These are phyloP conservation scores for Ceratobasidium theobromae DNA, from an alignment of 1,284 basidiomycete species.

Conservation along the genomic window DNA sequence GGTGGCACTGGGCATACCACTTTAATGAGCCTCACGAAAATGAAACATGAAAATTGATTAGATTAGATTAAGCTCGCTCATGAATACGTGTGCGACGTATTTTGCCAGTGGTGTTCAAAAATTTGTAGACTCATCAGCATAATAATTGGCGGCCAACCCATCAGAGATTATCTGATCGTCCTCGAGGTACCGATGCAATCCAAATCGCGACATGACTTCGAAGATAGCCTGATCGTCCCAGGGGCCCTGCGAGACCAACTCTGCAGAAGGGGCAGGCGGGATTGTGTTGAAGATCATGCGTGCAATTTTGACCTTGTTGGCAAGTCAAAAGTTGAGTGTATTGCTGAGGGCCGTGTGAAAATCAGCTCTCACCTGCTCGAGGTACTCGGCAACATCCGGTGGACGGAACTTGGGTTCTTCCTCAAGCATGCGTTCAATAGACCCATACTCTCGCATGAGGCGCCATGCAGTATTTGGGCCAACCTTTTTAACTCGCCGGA, in stretches of 20 bases:
- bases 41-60: too few relatives aligned
- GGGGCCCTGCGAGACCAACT: not conserved
- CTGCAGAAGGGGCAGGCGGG: constrained; percentile 39
- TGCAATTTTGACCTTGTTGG: constrained; percentile 40
- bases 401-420: constrained; percentile 36
- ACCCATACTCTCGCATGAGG: constrained; percentile 66
- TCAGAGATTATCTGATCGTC: not conserved
- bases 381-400: constrained; percentile 33
- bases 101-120: not conserved
- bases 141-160: constrained; percentile 19
- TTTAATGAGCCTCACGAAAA: too few relatives aligned
- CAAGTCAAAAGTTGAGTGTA: not conserved
- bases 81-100: not conserved
- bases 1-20: too few relatives aligned
- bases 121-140: not conserved
- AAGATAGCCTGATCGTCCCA: constrained; percentile 25
- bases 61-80: not conserved
- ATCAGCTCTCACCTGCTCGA: constrained; percentile 31
- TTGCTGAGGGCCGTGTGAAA: not conserved
- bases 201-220: constrained; percentile 23
- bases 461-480: constrained; percentile 73
- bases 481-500: constrained; percentile 73
- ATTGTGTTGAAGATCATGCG: constrained; percentile 43
- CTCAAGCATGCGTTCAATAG: constrained; percentile 71
- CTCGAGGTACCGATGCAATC: not conserved